Base-by-base conservation (phyloP, 2,329 filamentous ascomycete genomes). In the Arthrobotrys sinensis region DNA sequence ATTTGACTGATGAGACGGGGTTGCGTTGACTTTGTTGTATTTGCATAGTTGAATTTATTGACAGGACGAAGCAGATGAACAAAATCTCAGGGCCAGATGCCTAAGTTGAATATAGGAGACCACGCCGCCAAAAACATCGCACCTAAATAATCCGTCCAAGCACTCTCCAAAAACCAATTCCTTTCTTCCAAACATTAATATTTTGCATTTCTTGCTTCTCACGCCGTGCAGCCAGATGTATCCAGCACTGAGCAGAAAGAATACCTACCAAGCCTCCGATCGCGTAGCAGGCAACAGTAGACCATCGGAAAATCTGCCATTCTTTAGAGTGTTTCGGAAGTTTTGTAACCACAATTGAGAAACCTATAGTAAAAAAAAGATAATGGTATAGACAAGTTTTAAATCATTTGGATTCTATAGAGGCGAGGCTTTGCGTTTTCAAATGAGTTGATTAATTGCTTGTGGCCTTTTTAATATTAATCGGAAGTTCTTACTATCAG, bases 111-210 rank as follows among this genome's bases (percentile, higher is more conserved):
- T 2, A 14, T 1, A n/a, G 40, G 1, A 32, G 21, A 28, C 48
- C 48, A 28, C 3, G 1, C 21, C 5, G 11, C 1, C 11, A 52
- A 52, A 21, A 52, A n/a, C 28, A 28, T 16, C 12, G 7, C 6
- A 3, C 8, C 11, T 14, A 52, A 2, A 32, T 11, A 52, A 32
- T 52, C 48, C 6, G 2, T 4, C 48, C 48, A 52, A 28, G 8
- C 11, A 52, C 8, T 21, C 48, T 52, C 48, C 12, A 52, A 28
- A 52, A 52, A 52, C 48, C 21, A 52, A 52, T 52, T 28, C 6
- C 48, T 52, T 52, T 52, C 48, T 52, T 52, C 48, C 48, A 52
- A 52, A 52, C 48, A 32, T 4, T 11, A 3, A 32, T 52, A 28
- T 19, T 19, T 3, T 52, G 48, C 48, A 52, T 12, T n/a, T 52